Evolutionary conservation across 148 eudicot genomes (phyloP), one percentile per base, ranked within the genome.

Genomic region (Linanthus parryae): DNA sequence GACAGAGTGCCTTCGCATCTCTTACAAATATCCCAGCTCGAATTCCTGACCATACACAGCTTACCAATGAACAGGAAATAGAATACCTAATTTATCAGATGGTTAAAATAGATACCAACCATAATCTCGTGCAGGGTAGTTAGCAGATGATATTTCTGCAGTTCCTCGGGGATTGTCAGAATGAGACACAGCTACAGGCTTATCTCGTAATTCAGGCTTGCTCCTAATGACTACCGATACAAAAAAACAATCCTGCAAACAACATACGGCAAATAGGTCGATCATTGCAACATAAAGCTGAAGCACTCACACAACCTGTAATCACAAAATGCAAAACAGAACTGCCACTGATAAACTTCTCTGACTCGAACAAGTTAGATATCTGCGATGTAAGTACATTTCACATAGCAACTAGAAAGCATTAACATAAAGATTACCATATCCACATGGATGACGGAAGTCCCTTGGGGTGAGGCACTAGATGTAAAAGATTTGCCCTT

Each of bases 151-250:
- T 63, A 92, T 87, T 73, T 92, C 96, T 65, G 99, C 78, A 49
- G 96, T 92, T 64, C 99, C 99, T 42, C 84, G 94, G 8, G 90
- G 75, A 76, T 71, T 92, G 70, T 87, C 99, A 27, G 94, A 92
- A 69, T 92, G 99, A 70, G 94, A 92, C 55, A 92, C 88, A 61
- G 94, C 99, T 58, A 87, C 94, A 64, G 95, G 99, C 66, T 79
- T 87, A 57, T 76, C 90, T 58, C 57, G 57, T 58, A 87, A 66
- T 38, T 82, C 99, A 39, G 87, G 83, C 52, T 37, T 81, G 36
- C 78, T 75, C 70, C 94, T 82, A 43, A 82, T 73, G 56, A 84
- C 82, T 40, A 87, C 99, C 17, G 99, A 76, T 43, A 92, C 99
- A 66, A 92, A 92, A 69, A 92, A 87, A 57, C 88, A 92, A 54